Evolutionary conservation across 2,329 filamentous ascomycete genomes (phyloP), one percentile per base, ranked within the genome.

Genomic region (Aspergillus transmontanensis): DNA sequence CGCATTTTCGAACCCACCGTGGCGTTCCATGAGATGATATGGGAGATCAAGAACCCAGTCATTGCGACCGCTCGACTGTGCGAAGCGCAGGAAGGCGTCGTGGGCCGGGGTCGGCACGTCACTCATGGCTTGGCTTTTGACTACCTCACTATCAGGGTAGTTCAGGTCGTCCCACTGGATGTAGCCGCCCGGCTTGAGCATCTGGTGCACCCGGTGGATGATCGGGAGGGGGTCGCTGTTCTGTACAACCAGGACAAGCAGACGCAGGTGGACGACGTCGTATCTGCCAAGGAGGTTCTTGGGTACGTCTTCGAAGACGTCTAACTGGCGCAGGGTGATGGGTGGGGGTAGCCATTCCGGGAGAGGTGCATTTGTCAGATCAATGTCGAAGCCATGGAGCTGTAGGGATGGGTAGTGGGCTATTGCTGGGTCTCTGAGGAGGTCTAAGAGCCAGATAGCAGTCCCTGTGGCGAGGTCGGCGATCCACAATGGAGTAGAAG

Each of bases 81-180:
- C 63, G 14, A 62, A 59, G 11, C 60, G 30, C 6, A 61, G 61
- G 10, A 72, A 56, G 58, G 68, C 61, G 11, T 72, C 64, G 6
- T 71, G 55, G 14, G 66, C 65, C 30, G 62, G 58, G 1, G 66
- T 62, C 2, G 48, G 30, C 6, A 61, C 36, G 50, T 55, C 62
- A 3, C 45, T 23, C 34, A 69, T 58, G 6, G 51, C 45, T 54
- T 64, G 68, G 58, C 64, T 61, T 12, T 23, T 46, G 9, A 46
- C 21, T 23, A 69, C 50, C 32, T 62, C 50, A 45, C 62, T 71
- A 53, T 66, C 51, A 72, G 63, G 61, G 32, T 59, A 67, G 46
- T 73, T 63, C 39, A 74, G 61, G 23, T 73, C 72, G 48, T 75
- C 72, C 73, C 73, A 75, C 61, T 75, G 72, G 11, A 75, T 64